Conservation (phyloP, 495 filamentous ascomycete genomes). For the Parathielavia hyrcaniae region DNA sequence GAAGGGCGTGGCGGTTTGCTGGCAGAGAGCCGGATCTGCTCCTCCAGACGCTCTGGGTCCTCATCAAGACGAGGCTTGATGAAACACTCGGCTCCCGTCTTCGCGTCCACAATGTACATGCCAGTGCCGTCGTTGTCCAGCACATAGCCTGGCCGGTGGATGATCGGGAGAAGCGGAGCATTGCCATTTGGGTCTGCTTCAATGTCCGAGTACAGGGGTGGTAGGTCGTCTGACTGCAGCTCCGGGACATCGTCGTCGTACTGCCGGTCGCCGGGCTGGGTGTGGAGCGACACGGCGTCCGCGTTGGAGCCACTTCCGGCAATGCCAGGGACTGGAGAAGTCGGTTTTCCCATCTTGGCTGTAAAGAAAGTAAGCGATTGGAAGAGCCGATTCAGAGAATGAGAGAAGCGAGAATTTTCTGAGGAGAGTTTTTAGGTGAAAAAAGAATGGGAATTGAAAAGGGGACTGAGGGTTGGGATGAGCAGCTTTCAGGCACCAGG, state of each 20-base stretch:
- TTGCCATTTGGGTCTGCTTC: slow-evolving; percentile 16
- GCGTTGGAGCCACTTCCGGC: slow-evolving; percentile 14
- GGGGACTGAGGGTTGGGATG: background rate
- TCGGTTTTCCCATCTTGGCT: slow-evolving; percentile 26
- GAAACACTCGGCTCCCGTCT: slow-evolving; percentile 32
- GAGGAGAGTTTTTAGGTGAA: too few relatives aligned
- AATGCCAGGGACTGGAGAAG: slow-evolving; percentile 8
- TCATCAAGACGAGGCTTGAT: slow-evolving; percentile 36
- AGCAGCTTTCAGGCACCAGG: background rate
- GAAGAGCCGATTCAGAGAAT: too few relatives aligned
- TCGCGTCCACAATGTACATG: slow-evolving; percentile 15
- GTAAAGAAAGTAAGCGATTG: background rate
- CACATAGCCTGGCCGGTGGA: slow-evolving; percentile 1
- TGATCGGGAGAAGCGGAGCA: slow-evolving; percentile 23
- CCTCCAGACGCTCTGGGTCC: slow-evolving; percentile 39
- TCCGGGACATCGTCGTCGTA: slow-evolving; percentile 33
- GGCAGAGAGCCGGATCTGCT: slow-evolving; percentile 39
- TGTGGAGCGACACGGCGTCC: slow-evolving; percentile 31
- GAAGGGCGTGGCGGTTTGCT: slow-evolving; percentile 41
- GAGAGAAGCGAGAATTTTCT: too few relatives aligned
- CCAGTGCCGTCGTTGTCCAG: slow-evolving; percentile 4
- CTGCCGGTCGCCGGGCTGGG: slow-evolving; percentile 21
- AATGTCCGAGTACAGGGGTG: slow-evolving; percentile 34
- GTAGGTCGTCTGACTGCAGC: slow-evolving; percentile 31
- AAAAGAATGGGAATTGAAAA: background rate